Percentiles rank a stretch among this genome's conserved stretches.
Conservation (phyloP, 768 basidiomycete species). For the Pleurotus tuber-regium region DNA sequence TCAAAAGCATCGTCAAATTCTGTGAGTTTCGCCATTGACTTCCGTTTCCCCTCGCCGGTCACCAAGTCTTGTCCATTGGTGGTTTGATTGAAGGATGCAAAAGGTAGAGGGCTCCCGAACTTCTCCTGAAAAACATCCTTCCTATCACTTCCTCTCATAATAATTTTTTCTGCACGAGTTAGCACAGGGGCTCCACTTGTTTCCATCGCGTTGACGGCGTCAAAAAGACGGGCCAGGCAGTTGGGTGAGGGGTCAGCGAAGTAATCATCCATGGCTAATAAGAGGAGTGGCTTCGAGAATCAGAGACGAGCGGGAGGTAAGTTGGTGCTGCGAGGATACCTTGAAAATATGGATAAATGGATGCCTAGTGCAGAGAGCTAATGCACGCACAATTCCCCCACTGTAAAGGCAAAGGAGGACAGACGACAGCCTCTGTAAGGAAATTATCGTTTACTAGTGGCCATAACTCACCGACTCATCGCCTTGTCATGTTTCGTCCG, state of each 20-base stretch:
- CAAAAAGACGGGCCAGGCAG: slow-evolving; percentile 64
- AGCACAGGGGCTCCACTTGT: slow-evolving; percentile 54
- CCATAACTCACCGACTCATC: slow-evolving; percentile 50
- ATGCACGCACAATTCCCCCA: slow-evolving; percentile 77
- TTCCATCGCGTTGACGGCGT: slow-evolving; percentile 71
- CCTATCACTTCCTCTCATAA: slow-evolving; percentile 66
- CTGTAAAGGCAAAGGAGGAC: slow-evolving; percentile 37
- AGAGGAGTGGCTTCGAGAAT: slow-evolving; percentile 75
- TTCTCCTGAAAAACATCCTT: slow-evolving; percentile 73
- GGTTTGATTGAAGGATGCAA: too few relatives aligned
- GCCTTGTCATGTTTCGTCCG: slow-evolving; percentile 75
- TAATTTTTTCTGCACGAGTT: slow-evolving; percentile 57
- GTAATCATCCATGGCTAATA: slow-evolving; percentile 77
- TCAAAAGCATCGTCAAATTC: too few relatives aligned
- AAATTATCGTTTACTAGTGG: not conserved
- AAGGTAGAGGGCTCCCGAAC: slow-evolving; percentile 42
- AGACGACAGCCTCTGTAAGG: too few relatives aligned
- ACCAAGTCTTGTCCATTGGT: too few relatives aligned
- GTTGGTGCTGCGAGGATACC: slow-evolving; percentile 18
- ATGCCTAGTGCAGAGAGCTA: slow-evolving; percentile 77
- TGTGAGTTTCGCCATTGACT: not conserved
- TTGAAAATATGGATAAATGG: slow-evolving; percentile 86
- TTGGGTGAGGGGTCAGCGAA: slow-evolving; percentile 64
- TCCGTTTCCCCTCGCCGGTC: not conserved
- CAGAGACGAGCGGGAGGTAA: slow-evolving; percentile 9